Evolutionary conservation across 495 filamentous ascomycete species (phyloP).

Genomic region (Hypoxylon subgilvum): DNA sequence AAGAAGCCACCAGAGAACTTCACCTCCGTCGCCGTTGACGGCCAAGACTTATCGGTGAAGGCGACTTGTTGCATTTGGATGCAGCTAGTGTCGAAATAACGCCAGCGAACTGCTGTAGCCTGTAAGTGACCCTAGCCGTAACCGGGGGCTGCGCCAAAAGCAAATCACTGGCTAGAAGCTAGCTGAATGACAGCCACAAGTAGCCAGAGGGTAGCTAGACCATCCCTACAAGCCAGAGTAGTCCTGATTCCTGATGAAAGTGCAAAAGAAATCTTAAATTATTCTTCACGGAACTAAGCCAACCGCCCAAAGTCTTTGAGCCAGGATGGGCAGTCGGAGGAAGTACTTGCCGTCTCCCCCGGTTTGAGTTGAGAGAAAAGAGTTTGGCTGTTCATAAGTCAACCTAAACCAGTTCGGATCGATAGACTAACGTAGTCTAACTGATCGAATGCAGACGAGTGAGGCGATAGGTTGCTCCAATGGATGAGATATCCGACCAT

Average conservation of each 20-base stretch:
- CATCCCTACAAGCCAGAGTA: slow-evolving; percentile 8
- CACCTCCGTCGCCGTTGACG: background rate
- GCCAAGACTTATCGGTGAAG: slow-evolving; percentile 10
- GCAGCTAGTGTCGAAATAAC: slow-evolving; percentile 10
- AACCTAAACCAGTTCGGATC: slow-evolving; percentile 15
- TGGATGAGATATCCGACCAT: background rate
- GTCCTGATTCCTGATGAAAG: slow-evolving; percentile 20
- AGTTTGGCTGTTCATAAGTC: background rate
- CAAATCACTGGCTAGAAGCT: slow-evolving; percentile 8
- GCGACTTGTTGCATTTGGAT: slow-evolving; percentile 3
- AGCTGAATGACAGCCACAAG: slow-evolving; percentile 27
- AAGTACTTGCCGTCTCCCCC: background rate
- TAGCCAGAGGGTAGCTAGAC: slow-evolving; percentile 3
- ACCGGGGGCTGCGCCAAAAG: background rate
- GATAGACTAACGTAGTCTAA: background rate
- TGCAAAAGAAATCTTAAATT: slow-evolving; percentile 11
- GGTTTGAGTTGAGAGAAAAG: slow-evolving; percentile 7
- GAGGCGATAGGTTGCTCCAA: background rate
- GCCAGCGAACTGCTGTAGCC: slow-evolving; percentile 15
- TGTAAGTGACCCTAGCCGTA: slow-evolving; percentile 6
- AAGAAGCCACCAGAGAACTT: background rate
- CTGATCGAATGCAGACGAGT: background rate
- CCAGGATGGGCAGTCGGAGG: background rate
- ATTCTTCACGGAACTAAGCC: background rate
- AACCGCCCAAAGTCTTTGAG: background rate